phyloP scores from a whole-genome alignment of 2,329 filamentous ascomycete genomes.

The Beauveria caledonica region DNA sequence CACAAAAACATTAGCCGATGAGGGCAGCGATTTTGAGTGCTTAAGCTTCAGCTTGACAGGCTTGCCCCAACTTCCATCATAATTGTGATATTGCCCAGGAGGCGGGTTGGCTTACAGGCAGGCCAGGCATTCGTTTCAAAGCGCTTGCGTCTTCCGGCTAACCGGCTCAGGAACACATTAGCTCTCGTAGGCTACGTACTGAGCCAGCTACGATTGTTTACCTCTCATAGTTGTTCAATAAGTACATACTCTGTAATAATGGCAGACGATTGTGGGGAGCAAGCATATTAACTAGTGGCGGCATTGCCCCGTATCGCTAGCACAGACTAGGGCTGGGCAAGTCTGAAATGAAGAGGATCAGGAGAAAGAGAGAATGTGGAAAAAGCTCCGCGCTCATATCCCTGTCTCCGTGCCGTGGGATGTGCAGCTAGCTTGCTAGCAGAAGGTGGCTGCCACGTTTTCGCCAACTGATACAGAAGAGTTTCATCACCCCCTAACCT shows the following conservation, averaged over 20 bases:
- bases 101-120: too few species aligned
- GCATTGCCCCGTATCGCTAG: background rate
- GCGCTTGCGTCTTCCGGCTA: too few species aligned
- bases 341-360: background rate
- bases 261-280: background rate
- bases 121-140: too few species aligned
- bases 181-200: too few species aligned
- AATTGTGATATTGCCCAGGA: too few species aligned
- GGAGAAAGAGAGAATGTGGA: background rate
- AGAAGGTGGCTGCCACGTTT: constrained; percentile 10
- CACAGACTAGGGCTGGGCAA: background rate
- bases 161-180: too few species aligned
- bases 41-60: too few species aligned
- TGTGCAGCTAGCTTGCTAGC: background rate
- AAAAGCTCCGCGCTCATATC: background rate
- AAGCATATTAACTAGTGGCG: background rate
- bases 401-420: background rate
- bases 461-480: constrained; percentile 6
- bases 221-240: background rate
- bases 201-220: too few species aligned
- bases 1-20: too few species aligned
- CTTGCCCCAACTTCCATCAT: too few species aligned
- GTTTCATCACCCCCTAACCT: background rate
- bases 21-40: too few species aligned
- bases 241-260: too few species aligned